phyloP scores from a whole-genome alignment of 1,139 yeast genomes.

The Candida buenavistaensis region DNA sequence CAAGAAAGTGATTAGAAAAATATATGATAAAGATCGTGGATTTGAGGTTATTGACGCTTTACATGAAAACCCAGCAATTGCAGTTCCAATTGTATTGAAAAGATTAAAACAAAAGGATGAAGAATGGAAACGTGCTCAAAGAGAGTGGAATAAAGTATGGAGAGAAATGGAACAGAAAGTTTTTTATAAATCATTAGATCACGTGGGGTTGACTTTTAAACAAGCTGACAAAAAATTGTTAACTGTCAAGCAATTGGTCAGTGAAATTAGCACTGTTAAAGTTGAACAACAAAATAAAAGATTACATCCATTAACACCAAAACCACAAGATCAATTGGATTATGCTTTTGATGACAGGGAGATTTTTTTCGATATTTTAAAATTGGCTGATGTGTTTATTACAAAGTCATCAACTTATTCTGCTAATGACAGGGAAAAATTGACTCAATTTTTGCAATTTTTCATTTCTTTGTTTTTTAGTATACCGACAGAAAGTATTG shows the following conservation, averaged over 20 bases:
- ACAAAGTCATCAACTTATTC: slow-evolving; percentile 74
- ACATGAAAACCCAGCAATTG: slow-evolving; percentile 92
- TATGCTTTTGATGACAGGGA: slow-evolving; percentile 66
- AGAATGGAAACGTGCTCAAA: slow-evolving; percentile 97
- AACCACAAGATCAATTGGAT: slow-evolving; percentile 76
- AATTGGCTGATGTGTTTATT: slow-evolving; percentile 69
- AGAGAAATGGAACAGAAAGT: slow-evolving; percentile 96
- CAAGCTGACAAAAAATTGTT: slow-evolving; percentile 92
- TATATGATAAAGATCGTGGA: slow-evolving; percentile 93
- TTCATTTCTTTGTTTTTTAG: slow-evolving; percentile 73
- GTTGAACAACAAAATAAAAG: slow-evolving; percentile 81
- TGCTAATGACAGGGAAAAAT: slow-evolving; percentile 74
- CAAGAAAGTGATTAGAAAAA: slow-evolving; percentile 87
- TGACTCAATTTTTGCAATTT: slow-evolving; percentile 68
- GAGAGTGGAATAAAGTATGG: slow-evolving; percentile 99
- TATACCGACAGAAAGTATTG: slow-evolving; percentile 37
- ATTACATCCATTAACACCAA: slow-evolving; percentile 83
- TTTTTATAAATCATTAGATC: slow-evolving; percentile 90
- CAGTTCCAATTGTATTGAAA: slow-evolving; percentile 89
- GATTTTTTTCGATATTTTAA: slow-evolving; percentile 71
- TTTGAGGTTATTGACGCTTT: slow-evolving; percentile 94
- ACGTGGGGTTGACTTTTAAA: slow-evolving; percentile 91
- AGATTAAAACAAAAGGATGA: slow-evolving; percentile 96
- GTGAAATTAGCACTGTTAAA: slow-evolving; percentile 90
- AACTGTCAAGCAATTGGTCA: slow-evolving; percentile 84